These are phyloP conservation scores for Lachnellula arida DNA, from an alignment of 2,329 filamentous ascomycete species.

Conservation along the genomic window DNA sequence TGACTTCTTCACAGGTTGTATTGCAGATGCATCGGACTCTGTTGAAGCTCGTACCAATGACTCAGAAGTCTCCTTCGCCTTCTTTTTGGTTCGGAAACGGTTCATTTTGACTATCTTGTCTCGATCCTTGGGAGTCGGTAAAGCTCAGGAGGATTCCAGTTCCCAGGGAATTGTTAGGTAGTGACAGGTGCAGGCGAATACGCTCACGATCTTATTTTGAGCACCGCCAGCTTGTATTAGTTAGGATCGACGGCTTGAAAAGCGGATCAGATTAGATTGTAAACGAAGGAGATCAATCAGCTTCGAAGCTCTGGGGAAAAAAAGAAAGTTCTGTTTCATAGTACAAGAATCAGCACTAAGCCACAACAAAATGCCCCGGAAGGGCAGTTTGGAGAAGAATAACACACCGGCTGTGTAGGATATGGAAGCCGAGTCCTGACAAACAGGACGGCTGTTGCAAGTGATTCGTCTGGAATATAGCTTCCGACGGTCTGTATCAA, in stretches of 20 bases:
- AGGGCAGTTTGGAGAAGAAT: constrained; percentile 3
- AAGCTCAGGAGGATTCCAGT: not conserved
- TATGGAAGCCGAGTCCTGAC: constrained; percentile 7
- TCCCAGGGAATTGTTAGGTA: constrained; percentile 8
- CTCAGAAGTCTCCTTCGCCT: constrained; percentile 53
- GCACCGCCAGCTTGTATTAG: constrained; percentile 16
- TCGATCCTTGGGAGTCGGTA: not conserved
- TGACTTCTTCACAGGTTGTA: constrained; percentile 38
- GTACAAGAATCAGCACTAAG: constrained; percentile 25
- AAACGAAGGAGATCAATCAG: constrained; percentile 10
- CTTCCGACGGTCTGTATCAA: not conserved
- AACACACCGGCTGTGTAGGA: constrained; percentile 7
- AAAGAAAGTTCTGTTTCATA: constrained; percentile 7
- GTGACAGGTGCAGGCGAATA: constrained; percentile 18
- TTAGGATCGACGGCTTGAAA: not conserved
- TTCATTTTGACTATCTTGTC: constrained; percentile 54
- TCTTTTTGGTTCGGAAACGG: constrained; percentile 70
- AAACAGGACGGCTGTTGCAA: constrained; percentile 2
- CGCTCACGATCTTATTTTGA: constrained; percentile 18
- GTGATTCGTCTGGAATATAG: constrained; percentile 12
- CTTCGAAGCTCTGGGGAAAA: constrained; percentile 3
- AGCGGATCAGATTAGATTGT: constrained; percentile 2
- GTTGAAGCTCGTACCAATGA: constrained; percentile 44
- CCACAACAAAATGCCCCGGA: constrained; percentile 5
- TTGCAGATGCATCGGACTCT: constrained; percentile 45